Evolutionary conservation across 345 rosid genomes (phyloP), one percentile per base, ranked within the genome.

Genomic region (Citrus sp.): DNA sequence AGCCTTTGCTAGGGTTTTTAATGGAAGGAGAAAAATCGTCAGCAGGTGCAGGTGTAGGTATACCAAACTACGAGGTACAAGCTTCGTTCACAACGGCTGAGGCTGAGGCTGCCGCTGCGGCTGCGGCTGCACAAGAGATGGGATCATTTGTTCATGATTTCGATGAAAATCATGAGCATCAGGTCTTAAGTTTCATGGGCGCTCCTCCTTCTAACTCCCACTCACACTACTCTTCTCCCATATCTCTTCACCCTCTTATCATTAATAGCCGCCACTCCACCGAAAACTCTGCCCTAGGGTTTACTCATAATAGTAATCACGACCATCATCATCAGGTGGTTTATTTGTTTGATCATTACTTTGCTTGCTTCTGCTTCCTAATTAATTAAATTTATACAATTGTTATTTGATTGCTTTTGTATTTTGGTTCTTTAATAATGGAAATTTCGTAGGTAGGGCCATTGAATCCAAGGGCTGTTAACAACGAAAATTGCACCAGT

Each of bases 91-190:
- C 92, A 13, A 84, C 90, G 4, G 81, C 91, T 21, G 83, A 90
- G 5, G 81, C 93, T 30, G 81, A 9, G 46, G 46, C 46, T 9
- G 42, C 2, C 0, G 42, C 38, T 35, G 40, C 40, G 2, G 81
- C 92, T 18, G 83, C 92, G 4, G 81, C 93, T 30, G 81, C 55
- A 61, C 89, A 86, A 66, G 94, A 89, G 61, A 92, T 94, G 91
- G 89, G 92, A 24, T 46, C 51, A 46, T 94, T 94, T 73, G 85
- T 89, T 25, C 97, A 89, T 12, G 51, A 46, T 34, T 92, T 88
- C 70, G 94, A 94, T 81, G 98, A 92, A 79, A 89, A 89, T 62
- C 51, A 46, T 13, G 51, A 13, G 14, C 51, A 46, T 13, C 94
- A 88, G 51, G 91, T 90, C 24, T 80, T 92, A 58, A 90, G 90